These are phyloP conservation scores for Pythium brassicae DNA, from an alignment of 352 stramenopile species.

Conservation along the genomic window DNA sequence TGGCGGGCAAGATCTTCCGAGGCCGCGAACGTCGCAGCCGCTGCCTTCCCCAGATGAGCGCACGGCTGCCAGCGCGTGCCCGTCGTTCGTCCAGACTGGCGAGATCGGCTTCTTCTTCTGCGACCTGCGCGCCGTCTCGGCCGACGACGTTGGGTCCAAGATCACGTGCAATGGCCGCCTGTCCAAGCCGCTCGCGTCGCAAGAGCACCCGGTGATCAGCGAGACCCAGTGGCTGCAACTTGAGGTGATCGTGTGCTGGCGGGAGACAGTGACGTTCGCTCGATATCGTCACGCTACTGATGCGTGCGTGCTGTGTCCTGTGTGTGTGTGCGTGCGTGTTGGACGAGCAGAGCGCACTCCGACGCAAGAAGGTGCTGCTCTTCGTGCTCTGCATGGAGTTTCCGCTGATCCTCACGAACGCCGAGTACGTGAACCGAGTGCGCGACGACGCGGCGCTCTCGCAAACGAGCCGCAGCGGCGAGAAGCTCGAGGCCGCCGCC, in stretches of 20 bases:
- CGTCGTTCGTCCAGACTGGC: slow-evolving; percentile 29
- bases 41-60: background rate
- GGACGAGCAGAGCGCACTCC: slow-evolving; percentile 33
- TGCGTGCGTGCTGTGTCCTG: too few relatives aligned
- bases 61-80: background rate
- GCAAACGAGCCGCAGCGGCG: background rate
- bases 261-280: background rate
- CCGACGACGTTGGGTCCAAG: slow-evolving; percentile 25
- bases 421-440: slow-evolving; percentile 35
- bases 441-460: slow-evolving; percentile 22
- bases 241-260: slow-evolving; percentile 26
- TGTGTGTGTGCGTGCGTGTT: background rate
- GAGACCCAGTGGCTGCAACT: slow-evolving; percentile 67
- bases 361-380: slow-evolving; percentile 57
- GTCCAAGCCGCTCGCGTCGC: slow-evolving; percentile 29
- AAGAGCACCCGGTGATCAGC: slow-evolving; percentile 57
- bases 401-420: slow-evolving; percentile 55
- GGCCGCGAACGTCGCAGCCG: background rate
- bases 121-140: slow-evolving; percentile 36
- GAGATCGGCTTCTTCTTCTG: slow-evolving; percentile 64
- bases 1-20: background rate
- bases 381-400: slow-evolving; percentile 68
- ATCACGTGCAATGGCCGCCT: slow-evolving; percentile 73
- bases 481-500: background rate
- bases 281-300: background rate